Conservation (phyloP, 306 rosid genomes). For the Citrullus mucosospermus region DNA sequence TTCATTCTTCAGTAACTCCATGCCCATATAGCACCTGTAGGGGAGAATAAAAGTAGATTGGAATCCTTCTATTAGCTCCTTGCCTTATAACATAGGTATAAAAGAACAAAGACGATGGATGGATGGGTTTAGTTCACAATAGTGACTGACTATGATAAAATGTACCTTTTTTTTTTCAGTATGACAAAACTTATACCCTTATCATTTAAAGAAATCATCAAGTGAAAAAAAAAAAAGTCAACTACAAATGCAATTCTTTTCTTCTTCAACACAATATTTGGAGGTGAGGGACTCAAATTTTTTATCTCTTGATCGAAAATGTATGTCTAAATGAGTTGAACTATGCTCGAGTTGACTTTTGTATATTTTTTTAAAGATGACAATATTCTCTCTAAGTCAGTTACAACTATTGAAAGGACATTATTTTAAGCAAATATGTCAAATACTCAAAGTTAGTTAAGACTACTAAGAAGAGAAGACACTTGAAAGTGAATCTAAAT, state of each 20-base stretch:
- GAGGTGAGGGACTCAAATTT: too few species aligned
- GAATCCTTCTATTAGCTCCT: constrained; percentile 20
- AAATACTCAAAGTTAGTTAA: background rate
- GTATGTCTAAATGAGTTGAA: too few species aligned
- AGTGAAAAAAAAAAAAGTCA: too few species aligned
- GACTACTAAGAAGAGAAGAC: background rate
- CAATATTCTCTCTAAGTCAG: background rate
- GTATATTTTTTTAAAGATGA: too few species aligned
- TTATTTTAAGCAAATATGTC: background rate
- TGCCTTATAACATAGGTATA: background rate
- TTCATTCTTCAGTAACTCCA: constrained; percentile 68
- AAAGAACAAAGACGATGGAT: background rate
- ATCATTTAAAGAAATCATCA: too few species aligned
- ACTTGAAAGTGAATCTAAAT: background rate
- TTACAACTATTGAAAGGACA: background rate
- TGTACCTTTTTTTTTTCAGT: too few species aligned
- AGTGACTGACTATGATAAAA: background rate
- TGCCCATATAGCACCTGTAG: constrained; percentile 78
- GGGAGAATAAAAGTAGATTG: background rate
- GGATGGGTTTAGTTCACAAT: background rate
- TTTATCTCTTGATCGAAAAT: too few species aligned
- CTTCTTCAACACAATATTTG: too few species aligned
- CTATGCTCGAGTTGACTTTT: too few species aligned
- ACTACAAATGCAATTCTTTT: too few species aligned
- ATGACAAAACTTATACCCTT: background rate